Conservation (phyloP, 75 land plant genomes). For the Cryptomeria japonica region DNA sequence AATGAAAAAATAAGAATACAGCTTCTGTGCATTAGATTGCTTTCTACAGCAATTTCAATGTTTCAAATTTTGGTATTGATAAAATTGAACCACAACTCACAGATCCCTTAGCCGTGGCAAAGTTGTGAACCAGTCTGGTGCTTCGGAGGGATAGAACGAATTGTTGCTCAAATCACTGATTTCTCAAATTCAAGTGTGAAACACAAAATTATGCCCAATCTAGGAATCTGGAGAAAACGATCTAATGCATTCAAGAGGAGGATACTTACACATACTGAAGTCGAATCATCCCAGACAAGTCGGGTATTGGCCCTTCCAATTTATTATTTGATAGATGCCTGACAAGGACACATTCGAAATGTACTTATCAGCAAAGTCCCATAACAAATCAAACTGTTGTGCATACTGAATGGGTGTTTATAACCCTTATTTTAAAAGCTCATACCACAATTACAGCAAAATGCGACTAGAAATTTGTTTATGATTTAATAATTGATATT, state of each 20-base stretch:
- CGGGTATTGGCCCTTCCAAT: slow-evolving; percentile 44
- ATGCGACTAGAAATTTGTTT: background rate
- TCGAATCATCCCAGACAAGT: slow-evolving; percentile 31
- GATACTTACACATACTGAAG: slow-evolving; percentile 49
- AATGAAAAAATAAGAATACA: background rate
- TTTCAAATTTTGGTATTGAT: background rate
- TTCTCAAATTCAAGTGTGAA: background rate
- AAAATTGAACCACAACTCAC: slow-evolving; percentile 19
- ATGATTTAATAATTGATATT: background rate
- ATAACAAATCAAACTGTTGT: background rate
- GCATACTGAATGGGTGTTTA: background rate
- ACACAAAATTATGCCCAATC: background rate
- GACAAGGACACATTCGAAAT: slow-evolving; percentile 9
- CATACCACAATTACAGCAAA: background rate
- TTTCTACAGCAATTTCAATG: background rate
- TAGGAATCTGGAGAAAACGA: background rate
- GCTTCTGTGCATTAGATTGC: background rate
- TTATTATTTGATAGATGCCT: slow-evolving; percentile 47
- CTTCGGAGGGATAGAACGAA: slow-evolving; percentile 19
- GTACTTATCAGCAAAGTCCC: background rate
- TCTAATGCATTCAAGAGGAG: background rate
- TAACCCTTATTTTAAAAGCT: background rate
- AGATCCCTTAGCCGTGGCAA: slow-evolving; percentile 33
- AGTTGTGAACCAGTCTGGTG: slow-evolving; percentile 40
- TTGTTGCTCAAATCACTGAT: slow-evolving; percentile 10